Conservation (phyloP, 176 grass and related monocot species). For the Elymus sibiricus region DNA sequence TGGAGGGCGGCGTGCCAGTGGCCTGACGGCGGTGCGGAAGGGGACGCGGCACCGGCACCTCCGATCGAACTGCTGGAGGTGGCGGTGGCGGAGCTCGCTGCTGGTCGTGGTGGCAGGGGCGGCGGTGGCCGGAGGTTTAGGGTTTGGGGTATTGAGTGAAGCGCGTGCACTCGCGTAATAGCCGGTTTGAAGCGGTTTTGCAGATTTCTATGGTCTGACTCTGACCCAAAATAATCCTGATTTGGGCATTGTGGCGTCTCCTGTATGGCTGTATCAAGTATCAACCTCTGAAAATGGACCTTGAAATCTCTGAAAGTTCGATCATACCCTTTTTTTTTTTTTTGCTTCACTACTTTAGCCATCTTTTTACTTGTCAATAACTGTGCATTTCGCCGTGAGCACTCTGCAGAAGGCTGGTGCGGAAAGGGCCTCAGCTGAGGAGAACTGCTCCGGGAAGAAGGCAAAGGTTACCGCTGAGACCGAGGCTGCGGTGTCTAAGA, state of each 20-base stretch:
- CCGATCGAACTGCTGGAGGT: not conserved
- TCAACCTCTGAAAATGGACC: not conserved
- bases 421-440: not conserved
- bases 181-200: not conserved
- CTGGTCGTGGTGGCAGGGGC: too few relatives aligned
- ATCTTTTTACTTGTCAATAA: not conserved
- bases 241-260: not conserved
- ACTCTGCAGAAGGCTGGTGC: not conserved
- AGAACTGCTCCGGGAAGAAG: not conserved
- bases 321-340: not conserved
- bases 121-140: not conserved
- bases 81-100: not conserved
- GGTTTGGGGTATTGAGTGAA: not conserved
- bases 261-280: not conserved
- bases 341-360: not conserved
- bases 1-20: not conserved
- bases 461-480: not conserved
- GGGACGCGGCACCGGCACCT: not conserved
- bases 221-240: not conserved
- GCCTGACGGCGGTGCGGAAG: not conserved
- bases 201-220: not conserved
- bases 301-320: not conserved
- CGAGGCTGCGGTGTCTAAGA: not conserved
- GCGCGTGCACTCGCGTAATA: not conserved
- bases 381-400: not conserved